Conservation (phyloP, 1,284 basidiomycete species). For the Irpex sp. region DNA sequence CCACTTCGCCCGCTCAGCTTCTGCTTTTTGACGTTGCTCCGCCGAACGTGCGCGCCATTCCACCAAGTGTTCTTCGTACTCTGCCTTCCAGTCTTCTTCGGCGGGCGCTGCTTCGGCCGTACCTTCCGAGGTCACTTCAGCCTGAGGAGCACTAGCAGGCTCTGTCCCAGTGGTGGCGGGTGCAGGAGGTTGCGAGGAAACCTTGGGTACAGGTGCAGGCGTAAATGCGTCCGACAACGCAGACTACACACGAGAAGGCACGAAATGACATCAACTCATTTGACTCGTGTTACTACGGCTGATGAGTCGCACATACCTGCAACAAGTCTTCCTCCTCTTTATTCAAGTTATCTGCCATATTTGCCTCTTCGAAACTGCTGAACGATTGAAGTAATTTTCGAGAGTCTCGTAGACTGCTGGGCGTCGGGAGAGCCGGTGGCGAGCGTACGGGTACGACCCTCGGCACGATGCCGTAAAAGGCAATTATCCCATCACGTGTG, state of each 20-base stretch:
- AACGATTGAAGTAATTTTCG: background rate
- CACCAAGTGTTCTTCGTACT: conserved; percentile 67
- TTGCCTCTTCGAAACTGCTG: background rate
- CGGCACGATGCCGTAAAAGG: background rate
- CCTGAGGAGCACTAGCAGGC: conserved; percentile 14
- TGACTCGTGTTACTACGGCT: background rate
- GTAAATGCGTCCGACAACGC: conserved; percentile 28
- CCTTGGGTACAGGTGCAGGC: conserved; percentile 20
- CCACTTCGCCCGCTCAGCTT: conserved; percentile 69
- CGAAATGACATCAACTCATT: background rate
- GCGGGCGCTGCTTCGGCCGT: conserved; percentile 11
- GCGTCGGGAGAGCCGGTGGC: background rate
- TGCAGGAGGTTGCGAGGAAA: conserved; percentile 20
- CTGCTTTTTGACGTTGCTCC: conserved; percentile 71
- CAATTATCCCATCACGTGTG: background rate
- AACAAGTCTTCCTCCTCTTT: conserved; percentile 27
- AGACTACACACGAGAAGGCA: conserved; percentile 17
- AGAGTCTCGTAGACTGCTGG: background rate
- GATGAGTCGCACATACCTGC: conserved; percentile 19
- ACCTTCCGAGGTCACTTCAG: conserved; percentile 10
- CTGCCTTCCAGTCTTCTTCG: conserved; percentile 49
- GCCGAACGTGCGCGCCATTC: conserved; percentile 75
- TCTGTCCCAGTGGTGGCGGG: conserved; percentile 12
- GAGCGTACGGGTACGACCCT: background rate
- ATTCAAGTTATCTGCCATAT: conserved; percentile 27